Evolutionary conservation across 805 yeast species (phyloP), one percentile per base, ranked within the genome.

Genomic region (Starmerella floris): DNA sequence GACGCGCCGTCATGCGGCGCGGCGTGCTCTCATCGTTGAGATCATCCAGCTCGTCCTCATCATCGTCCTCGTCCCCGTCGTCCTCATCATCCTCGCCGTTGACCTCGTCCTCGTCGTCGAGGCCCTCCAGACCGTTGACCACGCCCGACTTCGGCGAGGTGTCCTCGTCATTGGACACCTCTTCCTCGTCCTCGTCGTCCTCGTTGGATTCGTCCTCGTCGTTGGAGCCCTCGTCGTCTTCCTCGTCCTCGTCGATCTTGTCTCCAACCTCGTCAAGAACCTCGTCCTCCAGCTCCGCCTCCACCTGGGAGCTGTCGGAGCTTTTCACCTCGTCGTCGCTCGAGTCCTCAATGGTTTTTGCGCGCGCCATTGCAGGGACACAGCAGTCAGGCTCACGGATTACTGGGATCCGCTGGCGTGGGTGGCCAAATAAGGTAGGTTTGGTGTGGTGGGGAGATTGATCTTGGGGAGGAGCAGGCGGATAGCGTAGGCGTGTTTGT

Each of bases 1-100:
- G 69, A 13, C 69, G 60, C 3, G 65, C 65, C 3, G 67, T 62
- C 60, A 64, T 55, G n/a, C 57, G 56, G 4, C 56, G 37, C 26
- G 48, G 23, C 28, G 52, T 55, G 2, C 50, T 53, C 13, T 49
- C 31, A 37, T 38, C 43, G 5, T 26, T 19, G 3, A 9, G 41
- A 3, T 46, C 52, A 17, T 49, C 54, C 5, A 49, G 54, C 17
- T 48, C 54, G n/a, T 41, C 54, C 56, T 31, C 51, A 1, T 41
- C 51, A 19, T 38, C 52, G 10, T 38, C 42, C 19, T 38, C 46
- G 17, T 22, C 44, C 39, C 40, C 48, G 19, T 38, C 46, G 17
- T 22, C 44, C 39, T 42, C 48, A 19, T 28, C 40, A 5, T 45
- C 50, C 17, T 47, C 47, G 28, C 39, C 49, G n/a, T 39, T 15